phyloP scores from a whole-genome alignment of 768 basidiomycete genomes.

The Astraeus odoratus region DNA sequence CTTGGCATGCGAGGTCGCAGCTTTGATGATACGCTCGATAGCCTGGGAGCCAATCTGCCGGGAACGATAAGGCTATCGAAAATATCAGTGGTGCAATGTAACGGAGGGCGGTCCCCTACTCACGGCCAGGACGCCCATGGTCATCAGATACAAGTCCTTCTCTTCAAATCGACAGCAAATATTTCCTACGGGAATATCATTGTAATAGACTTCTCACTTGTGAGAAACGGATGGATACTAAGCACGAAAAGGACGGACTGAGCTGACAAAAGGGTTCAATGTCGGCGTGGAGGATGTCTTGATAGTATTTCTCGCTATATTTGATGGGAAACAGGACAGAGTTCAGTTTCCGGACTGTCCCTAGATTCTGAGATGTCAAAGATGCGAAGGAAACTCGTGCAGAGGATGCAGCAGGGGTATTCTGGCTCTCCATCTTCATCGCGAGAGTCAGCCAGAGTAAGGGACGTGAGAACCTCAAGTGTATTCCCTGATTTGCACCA shows the following conservation, averaged over 20 bases:
- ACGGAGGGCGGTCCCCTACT: slow-evolving; percentile 22
- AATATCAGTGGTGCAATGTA: slow-evolving; percentile 11
- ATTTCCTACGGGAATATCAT: slow-evolving; percentile 86
- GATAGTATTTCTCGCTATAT: slow-evolving; percentile 85
- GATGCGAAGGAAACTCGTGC: slow-evolving; percentile 63
- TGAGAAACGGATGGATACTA: slow-evolving; percentile 15
- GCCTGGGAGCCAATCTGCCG: slow-evolving; percentile 67
- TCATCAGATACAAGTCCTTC: slow-evolving; percentile 71
- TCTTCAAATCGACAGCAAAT: slow-evolving; percentile 81
- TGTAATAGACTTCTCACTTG: slow-evolving; percentile 69
- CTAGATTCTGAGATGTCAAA: slow-evolving; percentile 76
- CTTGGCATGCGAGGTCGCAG: slow-evolving; percentile 53
- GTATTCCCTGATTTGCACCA: no score
- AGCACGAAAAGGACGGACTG: slow-evolving; percentile 42
- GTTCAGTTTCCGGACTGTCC: slow-evolving; percentile 55
- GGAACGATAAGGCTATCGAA: slow-evolving; percentile 73
- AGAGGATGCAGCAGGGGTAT: slow-evolving; percentile 9
- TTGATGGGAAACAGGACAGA: slow-evolving; percentile 84
- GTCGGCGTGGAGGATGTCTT: slow-evolving; percentile 68
- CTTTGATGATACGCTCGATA: slow-evolving; percentile 58
- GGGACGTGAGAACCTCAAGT: no score
- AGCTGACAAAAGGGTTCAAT: slow-evolving; percentile 85
- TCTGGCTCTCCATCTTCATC: slow-evolving; percentile 18
- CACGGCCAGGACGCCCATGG: slow-evolving; percentile 87
- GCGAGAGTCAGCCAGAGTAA: no score